Conservation (phyloP, 768 basidiomycete species). For the Clavulina sp. region DNA sequence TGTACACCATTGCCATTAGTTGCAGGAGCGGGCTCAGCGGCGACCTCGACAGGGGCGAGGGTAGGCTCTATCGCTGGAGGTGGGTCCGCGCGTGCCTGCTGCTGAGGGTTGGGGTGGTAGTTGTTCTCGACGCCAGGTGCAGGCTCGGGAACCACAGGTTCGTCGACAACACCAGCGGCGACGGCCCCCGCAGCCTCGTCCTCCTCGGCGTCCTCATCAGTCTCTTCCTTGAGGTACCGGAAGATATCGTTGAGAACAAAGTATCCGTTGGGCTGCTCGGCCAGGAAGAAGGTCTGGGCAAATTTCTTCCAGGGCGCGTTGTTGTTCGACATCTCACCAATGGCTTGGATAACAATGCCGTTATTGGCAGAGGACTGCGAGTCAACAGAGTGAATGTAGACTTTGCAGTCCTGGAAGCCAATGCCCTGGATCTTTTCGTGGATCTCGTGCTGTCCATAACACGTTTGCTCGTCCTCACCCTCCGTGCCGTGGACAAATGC, state of each 20-base stretch:
- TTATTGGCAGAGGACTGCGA: slow-evolving; percentile 87
- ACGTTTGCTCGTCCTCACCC: slow-evolving; percentile 82
- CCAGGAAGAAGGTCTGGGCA: slow-evolving; percentile 98
- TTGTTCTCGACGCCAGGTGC: not conserved
- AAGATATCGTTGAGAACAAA: slow-evolving; percentile 99
- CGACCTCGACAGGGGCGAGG: not conserved
- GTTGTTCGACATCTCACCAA: slow-evolving; percentile 95
- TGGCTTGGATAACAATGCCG: slow-evolving; percentile 98
- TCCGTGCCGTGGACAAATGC: slow-evolving; percentile 96
- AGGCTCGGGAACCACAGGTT: slow-evolving; percentile 14
- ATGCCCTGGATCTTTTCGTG: slow-evolving; percentile 90
- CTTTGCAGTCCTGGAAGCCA: slow-evolving; percentile 92
- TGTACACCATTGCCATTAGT: not conserved
- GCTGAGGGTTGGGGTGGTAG: not conserved
- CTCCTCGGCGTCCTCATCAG: slow-evolving; percentile 65
- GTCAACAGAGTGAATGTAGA: slow-evolving; percentile 97
- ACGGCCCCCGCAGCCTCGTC: slow-evolving; percentile 28
- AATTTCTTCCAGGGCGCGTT: slow-evolving; percentile 93
- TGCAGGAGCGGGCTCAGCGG: not conserved
- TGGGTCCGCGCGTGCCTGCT: not conserved
- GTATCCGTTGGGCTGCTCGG: slow-evolving; percentile 97
- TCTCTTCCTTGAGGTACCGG: slow-evolving; percentile 95
- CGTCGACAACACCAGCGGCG: slow-evolving; percentile 18
- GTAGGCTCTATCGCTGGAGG: not conserved
- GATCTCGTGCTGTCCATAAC: slow-evolving; percentile 95